phyloP scores from a whole-genome alignment of 805 yeast genomes.

The Candida manassasensis region DNA sequence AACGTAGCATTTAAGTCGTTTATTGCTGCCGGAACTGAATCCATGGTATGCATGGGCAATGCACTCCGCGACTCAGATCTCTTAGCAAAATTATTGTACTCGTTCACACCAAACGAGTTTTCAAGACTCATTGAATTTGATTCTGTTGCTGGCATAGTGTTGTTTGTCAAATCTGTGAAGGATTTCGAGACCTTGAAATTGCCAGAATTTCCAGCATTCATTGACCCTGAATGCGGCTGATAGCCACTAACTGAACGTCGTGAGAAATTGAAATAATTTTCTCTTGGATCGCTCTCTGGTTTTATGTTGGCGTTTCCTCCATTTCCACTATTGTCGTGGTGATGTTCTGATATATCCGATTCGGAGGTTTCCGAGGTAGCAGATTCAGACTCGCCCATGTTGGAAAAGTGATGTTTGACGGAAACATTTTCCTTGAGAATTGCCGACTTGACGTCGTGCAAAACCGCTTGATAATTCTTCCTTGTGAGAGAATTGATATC shows the following conservation, averaged over 20 bases:
- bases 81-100: background rate
- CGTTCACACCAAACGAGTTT: background rate
- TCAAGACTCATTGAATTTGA: background rate
- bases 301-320: background rate
- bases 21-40: background rate
- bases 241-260: background rate
- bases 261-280: background rate
- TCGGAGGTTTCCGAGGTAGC: background rate
- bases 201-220: background rate
- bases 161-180: background rate
- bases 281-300: background rate
- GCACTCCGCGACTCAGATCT: background rate
- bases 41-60: no score
- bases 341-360: constrained; percentile 1
- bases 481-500: background rate
- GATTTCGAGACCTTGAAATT: background rate
- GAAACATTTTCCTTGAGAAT: background rate
- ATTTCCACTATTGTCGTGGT: background rate
- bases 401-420: background rate
- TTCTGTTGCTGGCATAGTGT: background rate
- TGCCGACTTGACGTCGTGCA: constrained; percentile 4
- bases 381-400: background rate
- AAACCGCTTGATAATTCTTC: constrained; percentile 11
- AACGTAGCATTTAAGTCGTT: background rate
- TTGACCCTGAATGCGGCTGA: background rate